Evolutionary conservation across 1,284 basidiomycete genomes (phyloP).

Genomic region (Microbotryum saponariae): DNA sequence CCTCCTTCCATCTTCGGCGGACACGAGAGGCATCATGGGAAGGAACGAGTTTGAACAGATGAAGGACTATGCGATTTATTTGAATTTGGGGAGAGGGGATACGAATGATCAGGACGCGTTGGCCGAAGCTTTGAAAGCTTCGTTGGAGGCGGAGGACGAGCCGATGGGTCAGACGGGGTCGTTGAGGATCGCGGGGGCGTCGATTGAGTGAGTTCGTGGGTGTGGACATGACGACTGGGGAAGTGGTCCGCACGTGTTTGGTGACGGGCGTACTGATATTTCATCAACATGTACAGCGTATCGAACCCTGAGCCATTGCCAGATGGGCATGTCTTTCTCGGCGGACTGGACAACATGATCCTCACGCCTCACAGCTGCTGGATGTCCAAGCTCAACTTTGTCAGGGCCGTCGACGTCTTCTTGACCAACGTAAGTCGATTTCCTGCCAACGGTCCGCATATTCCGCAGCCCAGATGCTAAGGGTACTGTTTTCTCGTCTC

Average conservation of each 20-base stretch:
- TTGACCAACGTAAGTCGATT: conserved; percentile 7
- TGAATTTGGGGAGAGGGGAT: conserved; percentile 38
- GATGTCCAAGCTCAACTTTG: conserved; percentile 11
- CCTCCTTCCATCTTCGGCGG: conserved; percentile 20
- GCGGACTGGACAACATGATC: conserved; percentile 32
- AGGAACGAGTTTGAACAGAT: conserved; percentile 16
- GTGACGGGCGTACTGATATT: neutral
- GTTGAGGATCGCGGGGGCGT: conserved; percentile 20
- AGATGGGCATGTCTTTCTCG: conserved; percentile 31
- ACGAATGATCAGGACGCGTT: conserved; percentile 35
- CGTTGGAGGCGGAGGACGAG: conserved; percentile 11
- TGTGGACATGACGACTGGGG: too few relatives aligned
- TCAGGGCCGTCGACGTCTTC: conserved; percentile 16
- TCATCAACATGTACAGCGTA: conserved; percentile 21
- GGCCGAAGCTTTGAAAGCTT: conserved; percentile 31
- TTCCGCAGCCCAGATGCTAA: too few relatives aligned
- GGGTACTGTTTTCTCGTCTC: too few relatives aligned
- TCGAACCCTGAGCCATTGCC: conserved; percentile 39
- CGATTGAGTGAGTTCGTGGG: conserved; percentile 16
- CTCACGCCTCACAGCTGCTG: conserved; percentile 37
- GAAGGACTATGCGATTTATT: conserved; percentile 21
- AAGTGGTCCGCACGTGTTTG: neutral
- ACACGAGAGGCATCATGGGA: conserved; percentile 9
- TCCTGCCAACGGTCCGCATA: too few relatives aligned
- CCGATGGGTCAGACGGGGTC: conserved; percentile 25